Evolutionary conservation across 495 filamentous ascomycete species (phyloP).

Genomic region (Podospora anserina): DNA sequence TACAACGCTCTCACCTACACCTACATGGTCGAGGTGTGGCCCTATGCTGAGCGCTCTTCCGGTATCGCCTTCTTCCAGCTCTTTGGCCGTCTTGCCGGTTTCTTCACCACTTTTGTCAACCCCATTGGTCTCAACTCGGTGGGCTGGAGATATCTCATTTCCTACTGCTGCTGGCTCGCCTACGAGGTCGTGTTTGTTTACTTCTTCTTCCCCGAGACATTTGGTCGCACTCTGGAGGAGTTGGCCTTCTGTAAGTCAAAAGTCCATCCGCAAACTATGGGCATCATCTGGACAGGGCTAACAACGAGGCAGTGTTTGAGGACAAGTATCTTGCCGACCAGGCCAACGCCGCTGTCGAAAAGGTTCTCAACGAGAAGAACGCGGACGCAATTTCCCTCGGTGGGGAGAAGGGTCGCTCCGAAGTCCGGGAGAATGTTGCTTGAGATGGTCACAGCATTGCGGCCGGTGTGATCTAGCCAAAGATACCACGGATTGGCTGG

Average conservation of each 20-base stretch:
- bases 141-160: conserved; percentile 56
- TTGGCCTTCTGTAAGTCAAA: conserved; percentile 56
- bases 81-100: conserved; percentile 48
- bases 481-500: background rate
- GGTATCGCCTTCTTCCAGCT: conserved; percentile 64
- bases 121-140: conserved; percentile 59
- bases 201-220: conserved; percentile 64
- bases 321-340: conserved; percentile 41
- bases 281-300: conserved; percentile 4
- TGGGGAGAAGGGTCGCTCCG: conserved; percentile 5
- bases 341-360: conserved; percentile 40
- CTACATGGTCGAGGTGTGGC: conserved; percentile 64
- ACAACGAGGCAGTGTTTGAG: conserved; percentile 40
- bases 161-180: conserved; percentile 54
- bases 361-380: conserved; percentile 31
- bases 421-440: conserved; percentile 18
- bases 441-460: background rate
- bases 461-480: background rate
- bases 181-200: conserved; percentile 59
- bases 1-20: conserved; percentile 68
- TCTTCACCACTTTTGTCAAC: conserved; percentile 60
- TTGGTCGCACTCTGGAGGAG: conserved; percentile 61
- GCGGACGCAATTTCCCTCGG: conserved; percentile 9
- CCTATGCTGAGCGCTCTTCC: conserved; percentile 57
- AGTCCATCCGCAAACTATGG: no score